Evolutionary conservation across 2,329 filamentous ascomycete genomes (phyloP).

Genomic region (Dactylellina parvicollis): DNA sequence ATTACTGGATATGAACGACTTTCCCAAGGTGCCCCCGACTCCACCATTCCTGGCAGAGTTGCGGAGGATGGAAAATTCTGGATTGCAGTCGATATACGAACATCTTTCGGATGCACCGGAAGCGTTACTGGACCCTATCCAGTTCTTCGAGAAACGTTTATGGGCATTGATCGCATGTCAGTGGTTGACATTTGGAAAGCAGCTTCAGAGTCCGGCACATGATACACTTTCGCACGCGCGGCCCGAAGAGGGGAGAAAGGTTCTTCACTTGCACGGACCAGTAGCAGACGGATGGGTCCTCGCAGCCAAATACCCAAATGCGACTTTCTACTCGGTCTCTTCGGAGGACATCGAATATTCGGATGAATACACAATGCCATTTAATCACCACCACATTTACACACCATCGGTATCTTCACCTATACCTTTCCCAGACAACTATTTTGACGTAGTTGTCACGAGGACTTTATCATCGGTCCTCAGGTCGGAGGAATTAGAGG

Average conservation of each 20-base stretch:
- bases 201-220: constrained; percentile 53
- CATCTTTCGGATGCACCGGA: constrained; percentile 42
- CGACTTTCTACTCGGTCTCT: constrained; percentile 45
- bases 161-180: constrained; percentile 53
- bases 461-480: constrained; percentile 48
- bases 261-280: constrained; percentile 53
- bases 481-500: constrained; percentile 44
- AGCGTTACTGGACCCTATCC: constrained; percentile 31
- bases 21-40: constrained; percentile 23
- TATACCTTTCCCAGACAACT: constrained; percentile 53
- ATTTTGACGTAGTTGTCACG: constrained; percentile 54
- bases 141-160: constrained; percentile 51
- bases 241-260: constrained; percentile 42
- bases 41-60: constrained; percentile 41
- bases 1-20: constrained; percentile 36
- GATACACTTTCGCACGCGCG: constrained; percentile 43
- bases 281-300: constrained; percentile 54
- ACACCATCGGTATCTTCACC: constrained; percentile 52
- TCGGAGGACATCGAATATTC: constrained; percentile 37
- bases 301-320: constrained; percentile 55
- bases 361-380: constrained; percentile 43
- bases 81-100: constrained; percentile 46
- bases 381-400: constrained; percentile 51
- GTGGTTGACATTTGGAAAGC: constrained; percentile 55
- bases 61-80: constrained; percentile 37